Evolutionary conservation across 495 filamentous ascomycete species (phyloP), one percentile per base, ranked within the genome.

Genomic region (Podospora didyma): DNA sequence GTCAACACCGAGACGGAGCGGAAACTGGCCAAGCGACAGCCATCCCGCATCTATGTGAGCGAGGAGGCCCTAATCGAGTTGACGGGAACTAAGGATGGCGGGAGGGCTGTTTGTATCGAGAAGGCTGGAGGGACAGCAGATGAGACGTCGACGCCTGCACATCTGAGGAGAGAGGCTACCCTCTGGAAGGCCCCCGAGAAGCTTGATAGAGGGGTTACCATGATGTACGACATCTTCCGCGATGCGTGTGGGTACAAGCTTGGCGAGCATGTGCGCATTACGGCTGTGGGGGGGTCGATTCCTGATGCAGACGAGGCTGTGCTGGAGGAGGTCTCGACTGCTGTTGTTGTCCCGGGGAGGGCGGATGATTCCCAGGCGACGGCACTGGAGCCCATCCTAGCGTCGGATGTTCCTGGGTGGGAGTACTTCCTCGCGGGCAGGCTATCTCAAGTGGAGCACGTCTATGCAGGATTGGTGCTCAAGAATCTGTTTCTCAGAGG

Each of bases 151-250:
- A 17, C 21, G 2, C 70, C 61, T 11, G 44, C 52, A 19, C 24
- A 46, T 5, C 21, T 47, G 4, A 47, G 64, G 7, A 81, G 79
- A 49, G 79, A 82, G 46, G 88, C 84, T 6, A 80, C 87, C 53
- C 82, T 83, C 14, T 89, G 86, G 84, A 76, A 79, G 44, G 82
- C 85, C 19, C 59, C 77, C 3, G 84, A 89, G 57, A 84, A 82
- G 58, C 77, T 88, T 41, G 80, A 86, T 61, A 84, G 79, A 53
- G 75, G 82, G 23, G 76, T 87, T 23, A 76, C 86, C 4, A 84
- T 88, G 68, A 82, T 83, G 51, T 87, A 86, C 22, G 82, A 85
- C 51, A 76, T 76, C 20, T 82, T 90, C 48, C 83, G 87, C 56
- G 79, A 82, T 19, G 78, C 75, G 20, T 88, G 86, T 62, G 79